Evolutionary conservation across 2,329 filamentous ascomycete genomes (phyloP), one percentile per base, ranked within the genome.

Genomic region (Calonectria hongkongensis): DNA sequence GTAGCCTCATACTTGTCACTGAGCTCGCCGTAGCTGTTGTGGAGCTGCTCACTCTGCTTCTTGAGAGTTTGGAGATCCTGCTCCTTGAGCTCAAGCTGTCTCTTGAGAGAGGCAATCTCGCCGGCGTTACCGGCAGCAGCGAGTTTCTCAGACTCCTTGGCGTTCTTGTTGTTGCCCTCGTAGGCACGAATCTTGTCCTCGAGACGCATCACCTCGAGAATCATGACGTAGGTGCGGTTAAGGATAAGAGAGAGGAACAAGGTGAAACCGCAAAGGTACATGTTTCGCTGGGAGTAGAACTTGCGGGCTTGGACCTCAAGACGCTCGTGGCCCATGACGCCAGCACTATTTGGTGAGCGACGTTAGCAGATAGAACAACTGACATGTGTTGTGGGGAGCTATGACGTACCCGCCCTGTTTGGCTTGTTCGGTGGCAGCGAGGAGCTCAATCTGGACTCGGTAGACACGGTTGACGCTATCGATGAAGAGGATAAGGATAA

Each of bases 241-340:
- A 97, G 94, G 86, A 99, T 99, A 76, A 99, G 90, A 67, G 96
- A 98, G 74, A 99, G 93, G 92, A 99, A 98, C 76, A 99, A 93
- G 6, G 97, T 99, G 90, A 99, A 99, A 80, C 97, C 97, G 86
- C 97, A 98, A 74, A 99, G 95, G 88, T 99, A 99, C 97, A 99
- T 99, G 92, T 99, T 99, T 86, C 97, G 96, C 89, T 99, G 96
- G 74, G 96, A 98, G 91, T 99, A 99, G 90, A 99, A 99, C 88
- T 99, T 99, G 90, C 97, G 95, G 77, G 97, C 96, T 87, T 99
- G 97, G 66, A 98, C 96, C 87, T 99, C 97, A 91, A 98, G 95
- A 76, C 97, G 96, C 84, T 98, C 97, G 83, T 95, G 93, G 76
- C 97, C 96, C 81, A 98, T 92, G 73, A 96, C 92, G 65, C 92